These are phyloP conservation scores for Botrytis fabae DNA, from an alignment of 2,329 filamentous ascomycete genomes.

Conservation along the genomic window DNA sequence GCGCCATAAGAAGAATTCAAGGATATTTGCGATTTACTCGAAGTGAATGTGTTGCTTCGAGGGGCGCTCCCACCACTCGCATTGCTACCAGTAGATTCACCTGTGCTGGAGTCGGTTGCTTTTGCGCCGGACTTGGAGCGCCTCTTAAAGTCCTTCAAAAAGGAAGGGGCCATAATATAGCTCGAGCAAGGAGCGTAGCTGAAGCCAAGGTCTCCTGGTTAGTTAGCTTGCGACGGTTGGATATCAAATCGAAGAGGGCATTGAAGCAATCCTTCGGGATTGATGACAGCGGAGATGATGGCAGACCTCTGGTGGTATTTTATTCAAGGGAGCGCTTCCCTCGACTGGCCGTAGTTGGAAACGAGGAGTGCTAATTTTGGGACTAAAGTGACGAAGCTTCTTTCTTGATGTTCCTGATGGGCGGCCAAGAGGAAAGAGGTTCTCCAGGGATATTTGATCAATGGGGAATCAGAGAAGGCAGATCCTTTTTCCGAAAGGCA, in stretches of 20 bases:
- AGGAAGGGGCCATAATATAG: constrained; percentile 57
- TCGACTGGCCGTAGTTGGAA: not conserved
- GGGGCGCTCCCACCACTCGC: constrained; percentile 46
- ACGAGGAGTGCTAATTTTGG: not conserved
- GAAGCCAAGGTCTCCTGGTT: not conserved
- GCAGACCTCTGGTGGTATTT: constrained; percentile 1
- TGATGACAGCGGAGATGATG: not conserved
- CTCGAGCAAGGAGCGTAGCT: constrained; percentile 8
- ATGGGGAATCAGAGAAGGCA: constrained; percentile 6
- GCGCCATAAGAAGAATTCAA: constrained; percentile 49
- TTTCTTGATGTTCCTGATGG: constrained; percentile 6
- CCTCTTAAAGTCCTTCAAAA: constrained; percentile 75
- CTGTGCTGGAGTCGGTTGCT: constrained; percentile 53
- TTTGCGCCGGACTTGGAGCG: constrained; percentile 75
- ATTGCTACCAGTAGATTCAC: constrained; percentile 17
- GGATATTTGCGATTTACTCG: constrained; percentile 62
- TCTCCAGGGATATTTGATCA: constrained; percentile 11
- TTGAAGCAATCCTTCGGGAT: not conserved
- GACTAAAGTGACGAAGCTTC: constrained; percentile 20
- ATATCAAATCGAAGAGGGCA: constrained; percentile 1
- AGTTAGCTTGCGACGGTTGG: constrained; percentile 5
- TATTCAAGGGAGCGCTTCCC: not conserved
- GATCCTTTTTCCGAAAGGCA: constrained; percentile 10
- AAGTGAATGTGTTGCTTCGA: constrained; percentile 48
- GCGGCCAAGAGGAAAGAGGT: constrained; percentile 6